Percentiles rank a stretch among this genome's conserved stretches.
Evolutionary conservation across 2,329 filamentous ascomycete species (phyloP).

Genomic region (Plectosphaerella sp.): DNA sequence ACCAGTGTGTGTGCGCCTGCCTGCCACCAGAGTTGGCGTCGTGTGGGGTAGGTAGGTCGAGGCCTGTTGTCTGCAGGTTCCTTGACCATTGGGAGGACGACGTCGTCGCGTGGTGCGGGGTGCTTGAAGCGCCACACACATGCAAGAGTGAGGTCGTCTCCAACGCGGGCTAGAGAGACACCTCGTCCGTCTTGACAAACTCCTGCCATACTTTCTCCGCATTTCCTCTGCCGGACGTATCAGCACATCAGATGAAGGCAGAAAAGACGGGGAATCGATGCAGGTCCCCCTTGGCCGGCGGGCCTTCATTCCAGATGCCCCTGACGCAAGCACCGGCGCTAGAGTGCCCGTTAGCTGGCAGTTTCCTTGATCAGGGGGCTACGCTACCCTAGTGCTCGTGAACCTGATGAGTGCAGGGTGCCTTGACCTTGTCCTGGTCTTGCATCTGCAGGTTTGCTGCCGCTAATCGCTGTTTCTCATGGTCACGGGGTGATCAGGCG

Average conservation of each 20-base stretch:
- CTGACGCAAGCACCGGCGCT: background rate
- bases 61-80: too few relatives aligned
- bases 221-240: background rate
- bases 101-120: too few relatives aligned
- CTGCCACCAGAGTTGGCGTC: background rate
- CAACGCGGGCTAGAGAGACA: background rate
- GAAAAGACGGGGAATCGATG: background rate
- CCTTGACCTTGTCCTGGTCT: too few relatives aligned
- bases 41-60: background rate
- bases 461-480: too few relatives aligned
- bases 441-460: too few relatives aligned
- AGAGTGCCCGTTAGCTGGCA: too few relatives aligned
- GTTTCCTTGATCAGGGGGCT: too few relatives aligned
- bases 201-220: background rate
- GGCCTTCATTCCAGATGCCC: conserved; percentile 1
- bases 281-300: conserved; percentile 8
- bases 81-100: too few relatives aligned
- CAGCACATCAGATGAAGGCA: background rate
- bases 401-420: too few relatives aligned
- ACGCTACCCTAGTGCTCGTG: too few relatives aligned
- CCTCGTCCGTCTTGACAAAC: background rate
- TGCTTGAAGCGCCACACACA: too few relatives aligned
- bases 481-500: too few relatives aligned
- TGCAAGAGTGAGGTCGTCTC: background rate
- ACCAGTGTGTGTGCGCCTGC: background rate